A percentile compares a stretch with the other conserved stretches of the same genome.
These are phyloP conservation scores for Vitis riparia DNA, from an alignment of 164 flowering plant species.

Conservation along the genomic window DNA sequence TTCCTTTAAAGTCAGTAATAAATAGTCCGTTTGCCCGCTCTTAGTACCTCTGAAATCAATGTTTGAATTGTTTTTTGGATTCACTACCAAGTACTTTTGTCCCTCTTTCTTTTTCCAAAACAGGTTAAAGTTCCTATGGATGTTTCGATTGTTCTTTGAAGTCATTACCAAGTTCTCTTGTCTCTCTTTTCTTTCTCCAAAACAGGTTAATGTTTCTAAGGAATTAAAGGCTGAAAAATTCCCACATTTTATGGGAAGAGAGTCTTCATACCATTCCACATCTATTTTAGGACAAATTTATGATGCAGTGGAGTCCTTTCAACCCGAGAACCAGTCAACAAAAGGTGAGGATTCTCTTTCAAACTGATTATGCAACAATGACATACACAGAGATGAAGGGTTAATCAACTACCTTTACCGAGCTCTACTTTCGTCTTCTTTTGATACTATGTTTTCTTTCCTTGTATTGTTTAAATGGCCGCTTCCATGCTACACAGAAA, in stretches of 20 bases:
- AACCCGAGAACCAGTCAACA: constrained; percentile 1
- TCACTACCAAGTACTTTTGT: no score
- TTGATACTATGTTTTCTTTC: not conserved
- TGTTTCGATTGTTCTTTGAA: not conserved
- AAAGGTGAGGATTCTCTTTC: constrained; percentile 28
- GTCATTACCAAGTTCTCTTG: not conserved
- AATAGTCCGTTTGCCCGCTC: no score
- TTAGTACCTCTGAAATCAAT: no score
- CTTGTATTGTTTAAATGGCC: not conserved
- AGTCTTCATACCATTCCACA: constrained; percentile 32
- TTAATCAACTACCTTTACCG: not conserved
- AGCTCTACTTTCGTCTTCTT: not conserved
- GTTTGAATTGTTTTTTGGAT: no score
- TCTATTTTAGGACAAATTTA: constrained; percentile 75
- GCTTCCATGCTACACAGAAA: constrained; percentile 29
- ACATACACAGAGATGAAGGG: no score
- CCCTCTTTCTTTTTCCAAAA: no score
- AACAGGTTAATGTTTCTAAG: constrained; percentile 59
- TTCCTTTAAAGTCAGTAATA: no score
- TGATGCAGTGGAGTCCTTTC: constrained; percentile 38
- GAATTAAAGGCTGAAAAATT: constrained; percentile 40
- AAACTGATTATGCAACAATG: not conserved
- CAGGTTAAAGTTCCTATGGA: no score
- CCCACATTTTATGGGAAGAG: constrained; percentile 69
- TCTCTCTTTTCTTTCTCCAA: not conserved